A percentile compares a stretch with the other conserved stretches of the same genome.
phyloP scores from a whole-genome alignment of 306 rosid species.

The Prunus persica region Prunus_persica_NCBIv2 NC_034014.1:3595501-3596000 shows the following conservation, averaged over 20 bases:
- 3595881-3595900: no score
- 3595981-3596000: no score
- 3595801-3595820: no score
- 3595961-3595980: no score
- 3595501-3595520: conserved; percentile 82
- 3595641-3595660: not conserved
- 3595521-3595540: conserved; percentile 76
- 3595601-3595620: not conserved
- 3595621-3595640: no score
- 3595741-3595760: not conserved
- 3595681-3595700: not conserved
- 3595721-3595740: not conserved
- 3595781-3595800: no score
- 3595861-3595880: no score
- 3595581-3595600: not conserved
- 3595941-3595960: no score
- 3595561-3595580: conserved; percentile 39
- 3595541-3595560: conserved; percentile 68
- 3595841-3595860: no score
- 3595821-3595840: no score
- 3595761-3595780: not conserved
- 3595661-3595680: not conserved
- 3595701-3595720: not conserved
- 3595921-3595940: no score
- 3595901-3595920: no score